phyloP scores from a whole-genome alignment of 1,284 basidiomycete species.

The Moesziomyces antarcticus region DNA sequence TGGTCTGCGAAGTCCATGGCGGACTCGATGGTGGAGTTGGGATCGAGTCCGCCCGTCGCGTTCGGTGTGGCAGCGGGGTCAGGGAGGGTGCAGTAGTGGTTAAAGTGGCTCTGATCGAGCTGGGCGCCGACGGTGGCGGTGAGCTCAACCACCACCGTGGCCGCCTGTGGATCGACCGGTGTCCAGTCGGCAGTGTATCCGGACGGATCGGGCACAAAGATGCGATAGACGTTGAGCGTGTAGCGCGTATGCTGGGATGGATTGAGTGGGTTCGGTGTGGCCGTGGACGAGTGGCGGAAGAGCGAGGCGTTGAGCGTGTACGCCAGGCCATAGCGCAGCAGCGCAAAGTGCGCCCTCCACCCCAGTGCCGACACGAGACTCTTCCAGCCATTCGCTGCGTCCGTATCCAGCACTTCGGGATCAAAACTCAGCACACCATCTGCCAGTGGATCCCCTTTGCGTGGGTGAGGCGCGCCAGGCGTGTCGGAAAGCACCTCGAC shows the following conservation, averaged over 20 bases:
- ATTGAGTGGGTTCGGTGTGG: constrained; percentile 11
- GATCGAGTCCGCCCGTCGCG: constrained; percentile 12
- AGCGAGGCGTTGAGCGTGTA: constrained; percentile 22
- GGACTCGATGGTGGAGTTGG: constrained; percentile 31
- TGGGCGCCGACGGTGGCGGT: constrained; percentile 22
- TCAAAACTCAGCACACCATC: constrained; percentile 11
- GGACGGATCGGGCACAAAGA: constrained; percentile 39
- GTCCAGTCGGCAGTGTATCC: constrained; percentile 38
- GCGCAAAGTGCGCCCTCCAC: constrained; percentile 32
- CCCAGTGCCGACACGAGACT: constrained; percentile 38
- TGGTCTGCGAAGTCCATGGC: constrained; percentile 32
- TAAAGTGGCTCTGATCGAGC: constrained; percentile 40
- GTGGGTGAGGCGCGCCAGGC: background rate
- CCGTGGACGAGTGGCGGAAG: constrained; percentile 10
- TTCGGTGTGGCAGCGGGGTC: constrained; percentile 1
- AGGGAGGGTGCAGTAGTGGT: constrained; percentile 11
- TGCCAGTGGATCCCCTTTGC: background rate
- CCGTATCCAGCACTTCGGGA: constrained; percentile 28
- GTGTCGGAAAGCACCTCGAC: constrained; percentile 30
- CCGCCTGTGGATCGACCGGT: constrained; percentile 32
- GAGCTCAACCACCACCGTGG: constrained; percentile 38
- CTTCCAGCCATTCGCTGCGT: constrained; percentile 32
- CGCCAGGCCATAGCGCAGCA: constrained; percentile 29
- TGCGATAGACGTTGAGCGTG: constrained; percentile 35
- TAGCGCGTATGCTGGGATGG: constrained; percentile 24